Percentiles rank a stretch among this genome's conserved stretches.
These are phyloP conservation scores for Phytophthora agathidicida DNA, from an alignment of 352 stramenopile species.

Conservation along the genomic window DNA sequence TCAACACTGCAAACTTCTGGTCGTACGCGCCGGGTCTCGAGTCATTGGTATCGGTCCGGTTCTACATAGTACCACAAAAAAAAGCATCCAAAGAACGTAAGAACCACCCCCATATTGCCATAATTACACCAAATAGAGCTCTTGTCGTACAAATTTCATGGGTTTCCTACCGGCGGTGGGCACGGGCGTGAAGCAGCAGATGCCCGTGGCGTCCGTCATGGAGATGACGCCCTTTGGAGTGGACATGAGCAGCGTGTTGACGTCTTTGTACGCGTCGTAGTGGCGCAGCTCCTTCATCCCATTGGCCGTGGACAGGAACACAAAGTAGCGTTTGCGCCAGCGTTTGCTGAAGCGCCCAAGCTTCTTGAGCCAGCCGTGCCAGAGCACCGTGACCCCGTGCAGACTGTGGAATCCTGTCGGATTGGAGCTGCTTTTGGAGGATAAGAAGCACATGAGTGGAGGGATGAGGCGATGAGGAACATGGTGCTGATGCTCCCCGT, in stretches of 20 bases:
- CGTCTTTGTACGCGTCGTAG: conserved; percentile 73
- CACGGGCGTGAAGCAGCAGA: conserved; percentile 75
- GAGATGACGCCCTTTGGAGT: conserved; percentile 78
- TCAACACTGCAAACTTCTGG: conserved; percentile 81
- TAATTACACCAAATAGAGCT: neutral
- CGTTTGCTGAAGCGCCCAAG: conserved; percentile 84
- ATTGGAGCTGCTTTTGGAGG: conserved; percentile 42
- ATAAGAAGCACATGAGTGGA: conserved; percentile 9
- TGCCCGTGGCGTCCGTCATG: conserved; percentile 71
- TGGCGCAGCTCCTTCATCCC: conserved; percentile 80
- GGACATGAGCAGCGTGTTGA: conserved; percentile 59
- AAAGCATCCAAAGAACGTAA: too few relatives aligned
- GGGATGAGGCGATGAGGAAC: conserved; percentile 6
- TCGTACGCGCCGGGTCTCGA: conserved; percentile 58
- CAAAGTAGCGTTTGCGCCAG: conserved; percentile 80
- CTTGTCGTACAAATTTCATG: conserved; percentile 61
- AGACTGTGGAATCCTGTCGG: conserved; percentile 54
- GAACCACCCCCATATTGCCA: neutral
- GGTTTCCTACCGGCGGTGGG: conserved; percentile 47
- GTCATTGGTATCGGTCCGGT: conserved; percentile 61
- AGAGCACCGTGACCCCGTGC: conserved; percentile 72
- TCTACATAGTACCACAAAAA: conserved; percentile 37
- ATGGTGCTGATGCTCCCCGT: neutral
- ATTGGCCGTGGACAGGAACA: conserved; percentile 71
- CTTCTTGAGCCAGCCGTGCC: conserved; percentile 87